Percentiles rank a stretch among this genome's conserved stretches.
Evolutionary conservation across 2,329 filamentous ascomycete genomes (phyloP).

Genomic region (Ilyonectria mors-panacis): DNA sequence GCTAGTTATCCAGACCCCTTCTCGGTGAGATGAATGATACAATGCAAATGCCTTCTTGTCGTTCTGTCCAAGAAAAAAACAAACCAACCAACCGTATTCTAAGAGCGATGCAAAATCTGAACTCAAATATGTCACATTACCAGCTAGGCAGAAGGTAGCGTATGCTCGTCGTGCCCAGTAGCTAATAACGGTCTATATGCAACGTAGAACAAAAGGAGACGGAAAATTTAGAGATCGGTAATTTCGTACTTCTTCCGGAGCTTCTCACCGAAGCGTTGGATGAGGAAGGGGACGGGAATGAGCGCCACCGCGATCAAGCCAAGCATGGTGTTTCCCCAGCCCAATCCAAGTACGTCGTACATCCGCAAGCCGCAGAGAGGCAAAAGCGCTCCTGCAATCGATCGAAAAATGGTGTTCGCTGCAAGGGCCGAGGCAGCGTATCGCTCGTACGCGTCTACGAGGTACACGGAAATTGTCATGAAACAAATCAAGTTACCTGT

Average conservation of each 20-base stretch:
- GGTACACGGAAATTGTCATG: constrained; percentile 35
- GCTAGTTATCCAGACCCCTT: too few species aligned
- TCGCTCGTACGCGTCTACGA: constrained; percentile 33
- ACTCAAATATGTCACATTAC: too few species aligned
- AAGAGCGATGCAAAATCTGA: too few species aligned
- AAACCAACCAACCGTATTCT: too few species aligned
- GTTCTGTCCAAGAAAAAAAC: too few species aligned
- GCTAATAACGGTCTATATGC: not conserved
- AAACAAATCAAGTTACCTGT: constrained; percentile 30
- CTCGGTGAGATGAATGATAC: too few species aligned
- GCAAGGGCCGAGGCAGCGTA: constrained; percentile 35
- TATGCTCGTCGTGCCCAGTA: not conserved
- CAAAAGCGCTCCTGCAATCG: constrained; percentile 14
- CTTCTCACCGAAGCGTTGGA: constrained; percentile 57
- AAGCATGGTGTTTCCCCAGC: constrained; percentile 60
- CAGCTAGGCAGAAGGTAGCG: not conserved
- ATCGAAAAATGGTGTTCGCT: constrained; percentile 35
- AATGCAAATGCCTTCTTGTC: too few species aligned
- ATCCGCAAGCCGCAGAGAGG: constrained; percentile 32
- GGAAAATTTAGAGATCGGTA: constrained; percentile 5
- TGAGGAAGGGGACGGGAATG: constrained; percentile 57
- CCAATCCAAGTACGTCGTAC: constrained; percentile 57
- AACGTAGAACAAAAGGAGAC: not conserved
- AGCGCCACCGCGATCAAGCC: constrained; percentile 58
- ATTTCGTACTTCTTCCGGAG: constrained; percentile 34